A percentile compares a stretch with the other conserved stretches of the same genome.
phyloP scores from a whole-genome alignment of 768 basidiomycete species.

The Trametes cinnabarina region DNA sequence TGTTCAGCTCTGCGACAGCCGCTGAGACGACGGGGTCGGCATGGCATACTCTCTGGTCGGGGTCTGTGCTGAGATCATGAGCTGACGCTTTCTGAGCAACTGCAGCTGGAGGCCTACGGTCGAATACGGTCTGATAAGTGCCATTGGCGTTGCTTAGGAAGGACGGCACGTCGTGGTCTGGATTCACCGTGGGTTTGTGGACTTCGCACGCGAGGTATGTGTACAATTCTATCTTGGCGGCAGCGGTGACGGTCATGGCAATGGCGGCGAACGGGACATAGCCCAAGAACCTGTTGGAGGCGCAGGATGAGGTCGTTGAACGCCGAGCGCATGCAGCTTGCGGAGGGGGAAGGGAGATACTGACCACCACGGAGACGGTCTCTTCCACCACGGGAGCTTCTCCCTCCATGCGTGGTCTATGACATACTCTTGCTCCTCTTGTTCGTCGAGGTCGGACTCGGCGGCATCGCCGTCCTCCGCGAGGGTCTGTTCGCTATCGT shows the following conservation, averaged over 20 bases:
- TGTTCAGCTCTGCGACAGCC: slow-evolving; percentile 62
- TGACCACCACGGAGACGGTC: slow-evolving; percentile 73
- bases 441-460: slow-evolving; percentile 10
- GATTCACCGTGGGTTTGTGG: slow-evolving; percentile 52
- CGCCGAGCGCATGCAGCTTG: not conserved
- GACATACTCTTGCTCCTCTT: slow-evolving; percentile 24
- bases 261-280: slow-evolving; percentile 54
- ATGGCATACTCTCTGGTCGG: slow-evolving; percentile 41
- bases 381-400: slow-evolving; percentile 68
- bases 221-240: slow-evolving; percentile 72
- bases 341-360: slow-evolving; percentile 21
- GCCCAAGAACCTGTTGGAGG: slow-evolving; percentile 51
- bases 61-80: not conserved
- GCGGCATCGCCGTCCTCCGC: slow-evolving; percentile 18
- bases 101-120: not conserved
- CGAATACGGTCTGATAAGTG: not conserved
- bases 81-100: not conserved
- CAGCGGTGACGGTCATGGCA: slow-evolving; percentile 55
- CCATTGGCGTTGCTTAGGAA: not conserved
- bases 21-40: slow-evolving; percentile 73
- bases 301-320: not conserved
- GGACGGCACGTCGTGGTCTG: slow-evolving; percentile 15
- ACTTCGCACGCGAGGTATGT: slow-evolving; percentile 71
- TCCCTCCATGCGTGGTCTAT: slow-evolving; percentile 25
- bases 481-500: slow-evolving; percentile 36